Evolutionary conservation across 257 asterid species (phyloP).

Genomic region (Solanum rostratum): DNA sequence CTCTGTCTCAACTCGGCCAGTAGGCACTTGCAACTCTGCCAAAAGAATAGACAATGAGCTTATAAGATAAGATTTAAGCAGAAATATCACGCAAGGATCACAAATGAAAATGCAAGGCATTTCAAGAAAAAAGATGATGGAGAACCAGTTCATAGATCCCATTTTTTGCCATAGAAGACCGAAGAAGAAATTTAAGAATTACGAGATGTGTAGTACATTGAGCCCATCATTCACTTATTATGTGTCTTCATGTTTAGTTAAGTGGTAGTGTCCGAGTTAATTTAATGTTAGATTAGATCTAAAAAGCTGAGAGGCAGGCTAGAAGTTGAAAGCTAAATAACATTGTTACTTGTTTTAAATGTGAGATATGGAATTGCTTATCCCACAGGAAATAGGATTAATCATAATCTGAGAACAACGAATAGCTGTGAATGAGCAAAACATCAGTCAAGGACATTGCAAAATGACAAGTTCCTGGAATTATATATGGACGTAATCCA

Average conservation of each 20-base stretch:
- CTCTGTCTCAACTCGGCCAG: slow-evolving; percentile 26
- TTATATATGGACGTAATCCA: not conserved
- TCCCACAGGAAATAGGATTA: not conserved
- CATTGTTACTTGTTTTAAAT: not conserved
- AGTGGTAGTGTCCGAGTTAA: not conserved
- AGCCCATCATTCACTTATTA: not conserved
- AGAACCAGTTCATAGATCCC: not conserved
- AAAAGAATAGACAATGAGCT: not conserved
- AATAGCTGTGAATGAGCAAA: not conserved
- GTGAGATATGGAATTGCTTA: not conserved
- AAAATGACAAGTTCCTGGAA: not conserved
- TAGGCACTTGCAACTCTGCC: slow-evolving; percentile 31
- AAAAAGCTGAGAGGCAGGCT: not conserved
- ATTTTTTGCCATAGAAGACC: not conserved
- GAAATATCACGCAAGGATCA: not conserved
- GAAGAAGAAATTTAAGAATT: not conserved
- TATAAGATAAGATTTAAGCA: not conserved
- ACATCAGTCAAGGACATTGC: not conserved
- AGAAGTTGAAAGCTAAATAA: not conserved
- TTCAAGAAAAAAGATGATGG: not conserved
- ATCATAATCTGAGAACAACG: not conserved
- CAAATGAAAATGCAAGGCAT: not conserved
- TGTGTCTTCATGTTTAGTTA: not conserved
- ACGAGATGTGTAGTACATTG: not conserved
- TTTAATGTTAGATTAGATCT: not conserved